Evolutionary conservation across 1,139 yeast genomes (phyloP), one percentile per base, ranked within the genome.

Genomic region (Taphrina populina): DNA sequence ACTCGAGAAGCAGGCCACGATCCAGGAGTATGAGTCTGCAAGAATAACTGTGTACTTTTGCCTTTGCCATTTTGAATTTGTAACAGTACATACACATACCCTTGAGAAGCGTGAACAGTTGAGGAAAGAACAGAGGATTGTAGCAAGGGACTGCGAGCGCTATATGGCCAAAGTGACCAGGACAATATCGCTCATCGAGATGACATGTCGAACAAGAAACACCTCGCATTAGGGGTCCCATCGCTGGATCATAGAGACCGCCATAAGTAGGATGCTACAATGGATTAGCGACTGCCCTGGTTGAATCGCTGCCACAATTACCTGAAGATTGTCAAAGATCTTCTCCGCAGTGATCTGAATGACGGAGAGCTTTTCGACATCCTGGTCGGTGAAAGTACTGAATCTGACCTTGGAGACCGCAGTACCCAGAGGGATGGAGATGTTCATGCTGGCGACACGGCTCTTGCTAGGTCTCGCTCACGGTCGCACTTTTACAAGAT

Each of bases 141-240:
- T 88, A 94, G 45, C 88, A 95, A 4, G 97, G 95, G 36, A 88
- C 84, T 7, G 98, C 98, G 63, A 94, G 78, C 69, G 92, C 96
- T 60, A 94, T 88, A 70, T 94, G 98, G 59, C 99, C 99, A 72
- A 88, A 88, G 70, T 94, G 99, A 34, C 99, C 99, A 2, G 97
- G 96, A 73, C 99, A 94, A 66, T 81, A 84, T 67, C 86, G 82
- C 64, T 92, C 97, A 69, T 88, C 96, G 61, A 92, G 76, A 24
- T 97, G 96, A 79, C 99, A 94, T 1, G 98, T 92, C 26, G 94
- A 78, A 79, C 99, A 90, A 56, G 74, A 60, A 58, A 33, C 54
- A 43, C 57, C 39, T n/a, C 43, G 26, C 62, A 88, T 75, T 67
- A 88, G 92, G 0, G 98, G 98, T 64, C 99, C 99, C 51, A 94